Conservation (phyloP, 2,329 filamentous ascomycete species). For the Beauveria varroae region DNA sequence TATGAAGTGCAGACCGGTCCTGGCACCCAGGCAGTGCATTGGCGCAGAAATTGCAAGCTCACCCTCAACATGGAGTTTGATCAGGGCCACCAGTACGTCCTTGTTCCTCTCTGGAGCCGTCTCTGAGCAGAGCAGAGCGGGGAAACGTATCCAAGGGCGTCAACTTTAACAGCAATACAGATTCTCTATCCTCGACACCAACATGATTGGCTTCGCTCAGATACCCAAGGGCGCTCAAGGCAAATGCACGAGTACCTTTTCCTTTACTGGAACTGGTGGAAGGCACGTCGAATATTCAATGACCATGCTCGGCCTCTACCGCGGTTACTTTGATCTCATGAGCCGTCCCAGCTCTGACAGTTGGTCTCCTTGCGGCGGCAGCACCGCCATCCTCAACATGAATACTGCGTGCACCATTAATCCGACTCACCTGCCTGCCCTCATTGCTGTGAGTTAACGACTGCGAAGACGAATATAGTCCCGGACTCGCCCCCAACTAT, state of each 20-base stretch:
- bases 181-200: conserved; percentile 19
- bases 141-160: neutral
- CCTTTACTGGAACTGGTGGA: conserved; percentile 18
- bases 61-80: conserved; percentile 20
- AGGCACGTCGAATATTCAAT: conserved; percentile 17
- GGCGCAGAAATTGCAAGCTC: conserved; percentile 23
- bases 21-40: conserved; percentile 16
- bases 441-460: conserved; percentile 18
- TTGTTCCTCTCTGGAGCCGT: neutral
- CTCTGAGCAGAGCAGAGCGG: too few species aligned
- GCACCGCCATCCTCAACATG: conserved; percentile 22
- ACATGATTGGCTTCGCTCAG: conserved; percentile 21
- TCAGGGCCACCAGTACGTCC: conserved; percentile 19
- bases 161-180: conserved; percentile 5
- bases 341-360: conserved; percentile 15
- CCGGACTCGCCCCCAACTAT: neutral
- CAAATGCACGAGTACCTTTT: conserved; percentile 20
- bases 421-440: conserved; percentile 17
- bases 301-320: conserved; percentile 15
- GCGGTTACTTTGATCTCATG: conserved; percentile 18
- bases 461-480: neutral
- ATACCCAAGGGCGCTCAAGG: conserved; percentile 17
- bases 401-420: conserved; percentile 20
- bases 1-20: conserved; percentile 20
- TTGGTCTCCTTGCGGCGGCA: conserved; percentile 20